A percentile compares a stretch with the other conserved stretches of the same genome.
phyloP scores from a whole-genome alignment of 169 alveolate species.

The Babesia ovata region DNA sequence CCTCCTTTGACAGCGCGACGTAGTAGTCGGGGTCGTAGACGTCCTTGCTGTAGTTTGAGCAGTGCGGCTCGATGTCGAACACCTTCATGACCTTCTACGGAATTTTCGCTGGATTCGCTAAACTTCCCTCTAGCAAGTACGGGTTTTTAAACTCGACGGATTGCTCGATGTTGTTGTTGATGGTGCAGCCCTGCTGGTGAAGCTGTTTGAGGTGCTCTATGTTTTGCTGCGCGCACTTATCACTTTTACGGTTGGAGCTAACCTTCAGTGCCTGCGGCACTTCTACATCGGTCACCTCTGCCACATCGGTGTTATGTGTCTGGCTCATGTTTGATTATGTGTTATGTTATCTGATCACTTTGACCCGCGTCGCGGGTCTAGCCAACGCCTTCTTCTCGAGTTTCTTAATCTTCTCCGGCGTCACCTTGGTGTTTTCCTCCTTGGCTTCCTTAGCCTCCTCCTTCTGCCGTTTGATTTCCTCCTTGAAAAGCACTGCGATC shows the following conservation, averaged over 20 bases:
- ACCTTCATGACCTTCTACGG: slow-evolving; percentile 68
- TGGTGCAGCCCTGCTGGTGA: slow-evolving; percentile 52
- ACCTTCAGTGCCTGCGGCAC: slow-evolving; percentile 61
- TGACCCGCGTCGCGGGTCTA: slow-evolving; percentile 25
- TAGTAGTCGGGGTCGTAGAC: slow-evolving; percentile 62
- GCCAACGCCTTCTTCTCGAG: slow-evolving; percentile 32
- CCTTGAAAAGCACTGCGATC: slow-evolving; percentile 27
- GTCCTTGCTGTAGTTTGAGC: slow-evolving; percentile 53
- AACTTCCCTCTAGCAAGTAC: slow-evolving; percentile 66
- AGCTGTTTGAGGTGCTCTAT: slow-evolving; percentile 43
- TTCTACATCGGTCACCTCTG: slow-evolving; percentile 53
- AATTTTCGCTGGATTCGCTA: neutral
- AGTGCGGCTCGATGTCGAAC: slow-evolving; percentile 56
- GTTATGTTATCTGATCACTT: slow-evolving; percentile 10
- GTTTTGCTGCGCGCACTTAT: slow-evolving; percentile 29
- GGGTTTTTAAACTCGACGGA: slow-evolving; percentile 70
- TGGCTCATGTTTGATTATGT: slow-evolving; percentile 2
- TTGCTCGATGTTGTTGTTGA: slow-evolving; percentile 50
- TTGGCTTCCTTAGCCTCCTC: slow-evolving; percentile 30
- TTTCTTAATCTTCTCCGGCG: slow-evolving; percentile 47
- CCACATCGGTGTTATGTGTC: slow-evolving; percentile 4
- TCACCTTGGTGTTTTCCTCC: slow-evolving; percentile 6
- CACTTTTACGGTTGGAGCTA: neutral
- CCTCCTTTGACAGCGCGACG: slow-evolving; percentile 50
- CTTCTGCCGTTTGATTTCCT: slow-evolving; percentile 6